Evolutionary conservation across 2,329 filamentous ascomycete genomes (phyloP).

Genomic region (Xylariales sp.): DNA sequence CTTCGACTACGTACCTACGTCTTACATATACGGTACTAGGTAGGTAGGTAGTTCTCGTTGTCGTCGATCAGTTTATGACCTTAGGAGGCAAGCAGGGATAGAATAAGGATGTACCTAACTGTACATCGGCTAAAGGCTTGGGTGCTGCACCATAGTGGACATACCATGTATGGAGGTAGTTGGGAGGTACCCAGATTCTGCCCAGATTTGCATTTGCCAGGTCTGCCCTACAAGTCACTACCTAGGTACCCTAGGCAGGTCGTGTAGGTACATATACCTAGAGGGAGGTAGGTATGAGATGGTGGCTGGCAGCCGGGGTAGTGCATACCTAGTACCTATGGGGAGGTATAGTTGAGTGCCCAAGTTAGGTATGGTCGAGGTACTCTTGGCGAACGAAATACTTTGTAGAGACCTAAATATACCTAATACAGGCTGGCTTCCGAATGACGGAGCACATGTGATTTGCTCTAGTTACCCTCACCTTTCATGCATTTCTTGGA

Average conservation of each 20-base stretch:
- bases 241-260: no score
- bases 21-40: no score
- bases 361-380: background rate
- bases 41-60: constrained; percentile 7
- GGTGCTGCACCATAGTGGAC: constrained; percentile 13
- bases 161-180: background rate
- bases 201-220: background rate
- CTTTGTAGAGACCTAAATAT: constrained; percentile 5
- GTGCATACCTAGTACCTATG: no score
- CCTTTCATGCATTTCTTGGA: constrained; percentile 22
- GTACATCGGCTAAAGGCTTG: constrained; percentile 36
- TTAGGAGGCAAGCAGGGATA: background rate
- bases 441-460: constrained; percentile 29
- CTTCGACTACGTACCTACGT: background rate
- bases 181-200: constrained; percentile 8
- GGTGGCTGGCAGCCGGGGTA: no score
- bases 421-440: constrained; percentile 20
- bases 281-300: background rate
- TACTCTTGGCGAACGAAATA: constrained; percentile 26
- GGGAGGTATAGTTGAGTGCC: background rate
- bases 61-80: constrained; percentile 28
- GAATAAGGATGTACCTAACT: constrained; percentile 21
- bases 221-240: no score
- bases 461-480: constrained; percentile 23
- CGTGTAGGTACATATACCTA: no score